Base-by-base conservation (phyloP, 345 rosid species). In the Reutealis trisperma region DNA sequence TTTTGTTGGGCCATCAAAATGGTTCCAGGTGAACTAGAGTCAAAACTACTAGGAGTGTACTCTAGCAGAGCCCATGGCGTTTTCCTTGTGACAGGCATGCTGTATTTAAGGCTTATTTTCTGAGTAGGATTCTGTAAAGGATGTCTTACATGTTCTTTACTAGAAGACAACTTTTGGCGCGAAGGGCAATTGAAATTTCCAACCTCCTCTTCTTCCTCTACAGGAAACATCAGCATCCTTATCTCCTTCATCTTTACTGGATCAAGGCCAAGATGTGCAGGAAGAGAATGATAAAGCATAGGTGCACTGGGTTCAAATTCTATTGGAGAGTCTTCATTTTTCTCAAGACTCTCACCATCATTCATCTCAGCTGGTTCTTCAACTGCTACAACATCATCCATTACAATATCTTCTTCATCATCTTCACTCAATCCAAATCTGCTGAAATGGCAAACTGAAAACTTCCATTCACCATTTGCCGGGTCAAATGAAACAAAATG, bases 361-460 rank as follows among this genome's bases (percentile, higher is more conserved):
- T 81, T 85, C 77, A 84, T 80, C 70, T 75, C 81, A n/a, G 42
- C 75, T 27, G 80, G 80, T 73, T 85, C 86, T 67, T 84, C 90
- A 44, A 78, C 80, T 8, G 69, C 83, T 18, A 85, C 82, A 19
- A 79, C 81, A 81, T 90, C 97, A 78, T 87, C 94, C 94, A 91
- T 90, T 44, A 76, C 51, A 59, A 91, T 87, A 84, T 92, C 98
- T 75, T 92, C 99, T 69, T 91, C 97, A 24, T 96, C 99, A 80
- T 91, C 94, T n/a, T 93, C 99, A 81, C 89, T 89, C 78, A 93
- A 84, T 67, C 99, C 98, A 78, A 92, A 96, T 86, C 94, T 92
- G 84, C 99, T 93, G 77, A 93, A 96, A 87, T 96, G 98, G 70
- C 75, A 83, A 72, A 93, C 98, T 82, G 77, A 72, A 82, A 96